A percentile compares a stretch with the other conserved stretches of the same genome.
Evolutionary conservation across 2,329 filamentous ascomycete species (phyloP).

Genomic region (Trichoderma polysporum): DNA sequence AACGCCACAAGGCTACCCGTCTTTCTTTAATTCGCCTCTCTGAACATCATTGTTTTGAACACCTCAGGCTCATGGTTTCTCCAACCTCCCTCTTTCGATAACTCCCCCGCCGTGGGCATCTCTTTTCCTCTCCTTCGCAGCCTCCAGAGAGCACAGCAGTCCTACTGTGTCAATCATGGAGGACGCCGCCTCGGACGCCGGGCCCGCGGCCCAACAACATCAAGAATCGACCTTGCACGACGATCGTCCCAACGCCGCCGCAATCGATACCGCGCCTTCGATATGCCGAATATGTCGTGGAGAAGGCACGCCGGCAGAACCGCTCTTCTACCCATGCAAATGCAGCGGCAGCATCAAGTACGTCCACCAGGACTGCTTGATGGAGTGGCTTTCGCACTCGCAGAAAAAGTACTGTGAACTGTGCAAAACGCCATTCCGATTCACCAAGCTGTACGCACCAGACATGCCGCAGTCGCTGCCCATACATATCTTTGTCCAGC

Average conservation of each 20-base stretch:
- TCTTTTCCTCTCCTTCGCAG: background rate
- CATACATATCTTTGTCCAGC: constrained; percentile 73
- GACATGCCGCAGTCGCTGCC: constrained; percentile 88
- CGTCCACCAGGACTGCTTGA: constrained; percentile 95
- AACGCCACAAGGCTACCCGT: background rate
- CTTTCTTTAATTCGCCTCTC: background rate
- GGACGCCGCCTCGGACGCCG: constrained; percentile 9
- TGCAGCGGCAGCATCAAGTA: constrained; percentile 99
- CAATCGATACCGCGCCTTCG: constrained; percentile 52
- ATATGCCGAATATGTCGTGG: constrained; percentile 97
- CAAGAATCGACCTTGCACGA: constrained; percentile 8
- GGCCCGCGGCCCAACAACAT: constrained; percentile 22
- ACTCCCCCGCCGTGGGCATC: constrained; percentile 14
- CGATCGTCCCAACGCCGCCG: constrained; percentile 1
- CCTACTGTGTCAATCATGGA: constrained; percentile 9
- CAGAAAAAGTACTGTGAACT: constrained; percentile 99
- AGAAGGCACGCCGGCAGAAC: constrained; percentile 78
- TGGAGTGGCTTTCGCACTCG: constrained; percentile 98
- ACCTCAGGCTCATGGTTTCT: constrained; percentile 23
- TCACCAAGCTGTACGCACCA: constrained; percentile 95
- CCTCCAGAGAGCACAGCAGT: background rate
- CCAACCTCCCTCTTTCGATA: constrained; percentile 10
- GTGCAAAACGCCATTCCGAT: constrained; percentile 96
- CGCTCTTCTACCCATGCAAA: constrained; percentile 96
- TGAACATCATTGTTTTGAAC: background rate